These are phyloP conservation scores for Draba incana DNA, from an alignment of 345 rosid species.

Conservation along the genomic window DNA sequence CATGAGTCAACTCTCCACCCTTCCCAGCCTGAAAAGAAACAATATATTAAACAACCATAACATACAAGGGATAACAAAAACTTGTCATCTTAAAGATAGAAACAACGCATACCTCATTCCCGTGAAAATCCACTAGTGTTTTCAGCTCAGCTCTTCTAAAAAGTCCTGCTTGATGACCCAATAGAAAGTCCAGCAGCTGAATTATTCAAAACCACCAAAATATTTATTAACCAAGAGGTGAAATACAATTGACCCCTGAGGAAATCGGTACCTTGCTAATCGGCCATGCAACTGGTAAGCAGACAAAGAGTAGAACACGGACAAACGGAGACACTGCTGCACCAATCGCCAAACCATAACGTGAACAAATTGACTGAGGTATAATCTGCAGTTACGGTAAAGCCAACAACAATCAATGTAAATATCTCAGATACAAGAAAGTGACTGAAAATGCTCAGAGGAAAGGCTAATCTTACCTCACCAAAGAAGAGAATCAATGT, in stretches of 20 bases:
- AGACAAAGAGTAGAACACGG: slow-evolving; percentile 82
- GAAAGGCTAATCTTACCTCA: slow-evolving; percentile 62
- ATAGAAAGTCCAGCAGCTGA: slow-evolving; percentile 78
- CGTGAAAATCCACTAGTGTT: slow-evolving; percentile 92
- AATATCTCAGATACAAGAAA: slow-evolving; percentile 10
- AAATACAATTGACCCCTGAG: background rate
- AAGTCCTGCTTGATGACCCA: slow-evolving; percentile 88
- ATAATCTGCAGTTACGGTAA: slow-evolving; percentile 62
- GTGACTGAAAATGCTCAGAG: slow-evolving; percentile 8
- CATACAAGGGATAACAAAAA: background rate
- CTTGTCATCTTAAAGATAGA: slow-evolving; percentile 27
- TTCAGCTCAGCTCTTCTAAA: slow-evolving; percentile 99
- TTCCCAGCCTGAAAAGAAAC: slow-evolving; percentile 81
- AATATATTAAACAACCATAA: background rate
- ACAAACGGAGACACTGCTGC: slow-evolving; percentile 87
- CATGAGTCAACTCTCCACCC: slow-evolving; percentile 97
- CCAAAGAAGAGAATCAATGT: slow-evolving; percentile 96
- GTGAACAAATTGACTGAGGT: slow-evolving; percentile 92
- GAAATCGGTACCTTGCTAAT: slow-evolving; percentile 79
- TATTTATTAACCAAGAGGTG: background rate
- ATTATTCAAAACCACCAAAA: slow-evolving; percentile 3
- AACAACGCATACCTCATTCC: slow-evolving; percentile 74
- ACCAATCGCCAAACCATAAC: slow-evolving; percentile 94
- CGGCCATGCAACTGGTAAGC: slow-evolving; percentile 92
- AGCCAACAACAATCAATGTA: slow-evolving; percentile 18